These are phyloP conservation scores for Scleroderma bovista DNA, from an alignment of 768 basidiomycete genomes.

Conservation along the genomic window DNA sequence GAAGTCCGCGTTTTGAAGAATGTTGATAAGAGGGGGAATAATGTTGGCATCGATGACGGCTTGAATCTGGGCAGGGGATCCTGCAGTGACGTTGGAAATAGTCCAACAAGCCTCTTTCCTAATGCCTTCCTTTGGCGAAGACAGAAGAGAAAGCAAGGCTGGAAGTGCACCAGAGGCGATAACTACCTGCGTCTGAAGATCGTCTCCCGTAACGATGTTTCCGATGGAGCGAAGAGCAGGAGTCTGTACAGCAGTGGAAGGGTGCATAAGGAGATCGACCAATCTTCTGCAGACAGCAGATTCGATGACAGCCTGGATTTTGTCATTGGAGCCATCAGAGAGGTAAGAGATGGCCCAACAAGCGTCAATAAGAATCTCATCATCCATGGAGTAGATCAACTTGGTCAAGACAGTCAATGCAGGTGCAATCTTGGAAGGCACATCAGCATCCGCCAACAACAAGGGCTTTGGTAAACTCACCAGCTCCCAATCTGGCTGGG, in stretches of 20 bases:
- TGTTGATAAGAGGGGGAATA: constrained; percentile 97
- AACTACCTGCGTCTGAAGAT: constrained; percentile 98
- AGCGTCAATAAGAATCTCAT: constrained; percentile 98
- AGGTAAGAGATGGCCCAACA: constrained; percentile 99
- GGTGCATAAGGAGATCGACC: constrained; percentile 95
- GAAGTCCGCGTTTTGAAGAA: constrained; percentile 96
- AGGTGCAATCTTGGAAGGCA: constrained; percentile 82
- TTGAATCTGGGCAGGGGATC: constrained; percentile 95
- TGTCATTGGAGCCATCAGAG: constrained; percentile 98
- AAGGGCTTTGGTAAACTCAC: constrained; percentile 35
- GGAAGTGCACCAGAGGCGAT: constrained; percentile 97
- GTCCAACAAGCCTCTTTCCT: constrained; percentile 99
- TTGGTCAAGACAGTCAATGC: constrained; percentile 96
- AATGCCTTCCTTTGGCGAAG: constrained; percentile 97
- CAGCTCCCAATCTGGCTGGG: constrained; percentile 97
- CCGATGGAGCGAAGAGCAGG: constrained; percentile 97
- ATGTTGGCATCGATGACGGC: constrained; percentile 97
- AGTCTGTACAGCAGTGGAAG: constrained; percentile 93
- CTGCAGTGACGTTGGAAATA: constrained; percentile 97
- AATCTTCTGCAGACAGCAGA: constrained; percentile 96
- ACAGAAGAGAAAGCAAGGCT: constrained; percentile 86
- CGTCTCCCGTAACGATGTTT: constrained; percentile 99
- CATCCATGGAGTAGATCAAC: constrained; percentile 97
- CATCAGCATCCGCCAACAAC: constrained; percentile 8
- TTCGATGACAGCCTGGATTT: constrained; percentile 99